Evolutionary conservation across 768 basidiomycete species (phyloP).

Genomic region (Stropharia rugosoannulata): DNA sequence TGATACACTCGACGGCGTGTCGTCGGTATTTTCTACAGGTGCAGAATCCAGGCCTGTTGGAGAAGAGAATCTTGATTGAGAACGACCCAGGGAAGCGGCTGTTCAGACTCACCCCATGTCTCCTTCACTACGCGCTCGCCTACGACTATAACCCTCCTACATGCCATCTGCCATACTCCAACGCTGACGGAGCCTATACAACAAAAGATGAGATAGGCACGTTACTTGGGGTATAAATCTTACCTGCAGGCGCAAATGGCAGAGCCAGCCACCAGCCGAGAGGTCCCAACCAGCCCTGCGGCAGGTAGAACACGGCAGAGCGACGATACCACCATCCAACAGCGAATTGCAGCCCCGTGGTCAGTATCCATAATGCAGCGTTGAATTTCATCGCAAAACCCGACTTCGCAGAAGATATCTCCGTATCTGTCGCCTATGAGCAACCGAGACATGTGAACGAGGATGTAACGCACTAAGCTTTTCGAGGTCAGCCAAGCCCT

Average conservation of each 20-base stretch:
- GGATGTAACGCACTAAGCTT: conserved; percentile 70
- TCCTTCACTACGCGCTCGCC: conserved; percentile 74
- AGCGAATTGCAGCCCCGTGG: conserved; percentile 82
- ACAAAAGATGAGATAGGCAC: neutral
- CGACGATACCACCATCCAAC: conserved; percentile 92
- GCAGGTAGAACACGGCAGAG: conserved; percentile 91
- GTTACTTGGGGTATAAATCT: conserved; percentile 17
- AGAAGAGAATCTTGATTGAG: neutral
- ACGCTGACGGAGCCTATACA: conserved; percentile 84
- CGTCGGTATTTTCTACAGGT: neutral
- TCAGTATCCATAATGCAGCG: conserved; percentile 72
- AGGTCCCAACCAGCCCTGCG: conserved; percentile 87
- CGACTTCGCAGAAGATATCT: conserved; percentile 57
- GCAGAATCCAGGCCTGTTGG: neutral
- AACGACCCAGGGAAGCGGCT: neutral
- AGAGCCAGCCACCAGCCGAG: conserved; percentile 85
- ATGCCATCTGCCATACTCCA: conserved; percentile 94
- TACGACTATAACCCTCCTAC: conserved; percentile 79
- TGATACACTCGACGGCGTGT: neutral
- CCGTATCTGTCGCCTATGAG: conserved; percentile 50
- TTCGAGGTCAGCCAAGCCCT: conserved; percentile 87
- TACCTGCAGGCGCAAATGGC: conserved; percentile 88
- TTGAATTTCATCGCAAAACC: conserved; percentile 74
- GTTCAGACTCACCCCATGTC: conserved; percentile 41
- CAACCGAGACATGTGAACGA: neutral